Conservation (phyloP, 768 basidiomycete species). For the Leccinum truebloodii region DNA sequence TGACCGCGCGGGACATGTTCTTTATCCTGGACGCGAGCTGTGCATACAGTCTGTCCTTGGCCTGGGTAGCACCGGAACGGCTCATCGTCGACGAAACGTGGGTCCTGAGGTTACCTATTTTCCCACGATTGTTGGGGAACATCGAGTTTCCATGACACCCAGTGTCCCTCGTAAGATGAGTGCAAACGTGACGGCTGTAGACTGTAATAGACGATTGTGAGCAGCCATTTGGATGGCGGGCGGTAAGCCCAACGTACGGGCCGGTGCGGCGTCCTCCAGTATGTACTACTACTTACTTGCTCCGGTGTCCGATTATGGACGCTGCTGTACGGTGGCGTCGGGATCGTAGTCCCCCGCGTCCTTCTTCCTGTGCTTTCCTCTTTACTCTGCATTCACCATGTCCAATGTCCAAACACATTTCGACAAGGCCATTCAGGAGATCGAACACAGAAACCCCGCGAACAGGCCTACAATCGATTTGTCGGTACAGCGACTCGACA, state of each 20-base stretch:
- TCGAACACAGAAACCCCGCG: slow-evolving; percentile 29
- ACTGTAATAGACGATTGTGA: neutral
- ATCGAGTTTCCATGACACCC: neutral
- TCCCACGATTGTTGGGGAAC: slow-evolving; percentile 14
- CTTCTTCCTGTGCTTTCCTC: slow-evolving; percentile 11
- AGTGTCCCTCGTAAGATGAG: neutral
- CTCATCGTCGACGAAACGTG: slow-evolving; percentile 15
- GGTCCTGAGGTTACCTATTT: neutral
- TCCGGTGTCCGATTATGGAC: neutral
- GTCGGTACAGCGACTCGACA: slow-evolving; percentile 28
- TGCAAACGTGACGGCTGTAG: neutral
- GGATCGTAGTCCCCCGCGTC: neutral
- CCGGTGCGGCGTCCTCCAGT: neutral
- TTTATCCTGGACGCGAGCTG: slow-evolving; percentile 72
- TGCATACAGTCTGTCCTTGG: slow-evolving; percentile 79
- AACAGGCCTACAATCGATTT: slow-evolving; percentile 21
- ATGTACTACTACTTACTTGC: neutral
- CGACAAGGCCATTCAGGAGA: slow-evolving; percentile 32
- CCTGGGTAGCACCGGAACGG: slow-evolving; percentile 60
- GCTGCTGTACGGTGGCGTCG: slow-evolving; percentile 12
- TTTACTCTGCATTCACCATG: slow-evolving; percentile 22
- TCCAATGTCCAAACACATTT: slow-evolving; percentile 20
- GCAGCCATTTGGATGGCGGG: neutral
- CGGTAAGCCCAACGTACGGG: too few relatives aligned
- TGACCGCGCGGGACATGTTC: slow-evolving; percentile 65